Evolutionary conservation across 2,329 filamentous ascomycete species (phyloP).

Genomic region (Claviceps sp.): DNA sequence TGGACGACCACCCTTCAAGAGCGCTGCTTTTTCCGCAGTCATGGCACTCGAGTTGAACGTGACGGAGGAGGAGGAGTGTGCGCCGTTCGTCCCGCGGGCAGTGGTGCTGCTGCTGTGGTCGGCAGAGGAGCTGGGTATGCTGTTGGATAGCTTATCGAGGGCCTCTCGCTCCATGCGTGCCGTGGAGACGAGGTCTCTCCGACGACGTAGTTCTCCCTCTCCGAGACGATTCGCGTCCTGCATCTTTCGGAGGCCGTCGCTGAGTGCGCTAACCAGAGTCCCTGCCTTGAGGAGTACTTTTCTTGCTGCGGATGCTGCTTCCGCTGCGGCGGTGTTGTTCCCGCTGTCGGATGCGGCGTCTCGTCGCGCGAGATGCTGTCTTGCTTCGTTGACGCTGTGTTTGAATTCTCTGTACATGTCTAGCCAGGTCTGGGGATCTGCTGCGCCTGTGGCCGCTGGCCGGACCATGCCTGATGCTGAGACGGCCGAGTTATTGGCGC

Average conservation of each 20-base stretch:
- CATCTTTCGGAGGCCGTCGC: slow-evolving; percentile 49
- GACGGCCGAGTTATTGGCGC: slow-evolving; percentile 33
- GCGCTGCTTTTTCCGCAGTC: slow-evolving; percentile 29
- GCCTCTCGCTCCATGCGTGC: slow-evolving; percentile 64
- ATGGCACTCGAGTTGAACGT: slow-evolving; percentile 18
- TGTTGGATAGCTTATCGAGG: slow-evolving; percentile 58
- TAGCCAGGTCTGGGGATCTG: slow-evolving; percentile 58
- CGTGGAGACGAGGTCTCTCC: slow-evolving; percentile 55
- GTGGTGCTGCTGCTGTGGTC: slow-evolving; percentile 16
- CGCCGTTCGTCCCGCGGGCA: slow-evolving; percentile 29
- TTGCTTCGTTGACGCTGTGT: slow-evolving; percentile 47
- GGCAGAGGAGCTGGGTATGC: slow-evolving; percentile 19
- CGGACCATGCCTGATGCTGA: slow-evolving; percentile 31
- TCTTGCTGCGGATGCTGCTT: slow-evolving; percentile 63
- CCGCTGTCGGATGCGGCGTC: slow-evolving; percentile 37
- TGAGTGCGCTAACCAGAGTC: slow-evolving; percentile 47
- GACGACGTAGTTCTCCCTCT: slow-evolving; percentile 59
- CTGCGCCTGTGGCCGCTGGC: slow-evolving; percentile 26
- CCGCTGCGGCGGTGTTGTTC: slow-evolving; percentile 32
- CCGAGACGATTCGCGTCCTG: slow-evolving; percentile 45
- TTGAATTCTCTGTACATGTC: slow-evolving; percentile 67
- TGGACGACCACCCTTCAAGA: slow-evolving; percentile 26
- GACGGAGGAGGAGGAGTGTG: not conserved
- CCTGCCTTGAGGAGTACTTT: slow-evolving; percentile 56
- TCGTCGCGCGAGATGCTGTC: slow-evolving; percentile 51